Evolutionary conservation across 169 alveolate species (phyloP), one percentile per base, ranked within the genome.

Genomic region (Blepharisma undulans): DNA sequence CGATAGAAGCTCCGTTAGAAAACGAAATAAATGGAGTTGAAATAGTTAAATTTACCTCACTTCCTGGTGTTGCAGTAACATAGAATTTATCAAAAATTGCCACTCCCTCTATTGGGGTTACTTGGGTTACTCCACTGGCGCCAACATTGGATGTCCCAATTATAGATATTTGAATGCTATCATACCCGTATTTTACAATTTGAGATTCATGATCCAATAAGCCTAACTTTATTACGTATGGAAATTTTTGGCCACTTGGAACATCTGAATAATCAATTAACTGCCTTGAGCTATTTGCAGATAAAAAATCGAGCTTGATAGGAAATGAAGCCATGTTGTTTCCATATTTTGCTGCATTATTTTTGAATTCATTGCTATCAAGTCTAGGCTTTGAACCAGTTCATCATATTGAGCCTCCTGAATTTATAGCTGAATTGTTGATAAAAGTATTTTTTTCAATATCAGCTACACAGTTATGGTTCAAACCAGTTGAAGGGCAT

Each of bases 321-420:
- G 90, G 90, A 85, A 85, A 59, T 29, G 90, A 85, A 61, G 90
- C 90, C 33, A 19, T 22, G 36, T 85, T 84, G 22, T n/a, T 29
- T 6, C 90, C 90, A 32, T 85, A 85, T 18, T 25, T 18, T 29
- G 90, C 90, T 2, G 90, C 7, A 34, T 85, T 85, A 85, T 85
- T 82, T 48, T 30, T 4, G 89, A 82, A 82, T 30, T 19, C 25
- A n/a, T 18, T 19, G 6, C 5, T 22, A n/a, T 18, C 48, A 78
- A 78, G 7, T 25, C 6, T 29, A 78, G 86, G 86, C 32, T 6
- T 22, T 4, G 25, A 82, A 25, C 48, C 77, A 6, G 22, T 25
- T 72, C 89, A 82, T 82, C 48, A 30, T n/a, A 82, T n/a, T n/a
- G 77, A 66, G 2, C 89, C 89, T 33, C 89, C 89, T 5, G 33